Conservation (phyloP, 768 basidiomycete genomes). For the Lactifluus piperatus region DNA sequence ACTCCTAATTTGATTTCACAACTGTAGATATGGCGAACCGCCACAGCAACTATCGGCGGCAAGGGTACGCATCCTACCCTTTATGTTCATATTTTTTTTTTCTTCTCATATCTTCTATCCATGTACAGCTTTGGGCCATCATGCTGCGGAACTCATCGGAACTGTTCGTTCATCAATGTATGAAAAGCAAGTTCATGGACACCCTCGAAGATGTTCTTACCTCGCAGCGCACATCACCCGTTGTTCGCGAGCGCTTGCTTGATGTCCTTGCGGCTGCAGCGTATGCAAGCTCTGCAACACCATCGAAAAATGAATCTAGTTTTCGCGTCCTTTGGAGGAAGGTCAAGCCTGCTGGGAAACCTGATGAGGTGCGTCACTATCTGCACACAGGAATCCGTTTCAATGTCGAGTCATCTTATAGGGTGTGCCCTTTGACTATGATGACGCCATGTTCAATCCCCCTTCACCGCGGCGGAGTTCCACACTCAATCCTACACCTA, state of each 20-base stretch:
- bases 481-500: slow-evolving; percentile 22
- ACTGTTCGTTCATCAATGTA: slow-evolving; percentile 59
- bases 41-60: slow-evolving; percentile 20
- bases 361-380: slow-evolving; percentile 52
- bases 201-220: slow-evolving; percentile 66
- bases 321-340: slow-evolving; percentile 73
- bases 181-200: slow-evolving; percentile 70
- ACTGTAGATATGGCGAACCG: slow-evolving; percentile 17
- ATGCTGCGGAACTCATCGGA: slow-evolving; percentile 78
- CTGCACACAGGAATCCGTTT: background rate
- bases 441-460: slow-evolving; percentile 75
- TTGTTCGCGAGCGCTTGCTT: slow-evolving; percentile 70
- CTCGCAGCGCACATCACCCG: slow-evolving; percentile 59
- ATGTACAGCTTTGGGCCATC: slow-evolving; percentile 71
- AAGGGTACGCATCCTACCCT: slow-evolving; percentile 7
- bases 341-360: slow-evolving; percentile 71
- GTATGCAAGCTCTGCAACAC: slow-evolving; percentile 44
- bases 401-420: slow-evolving; percentile 22
- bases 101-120: background rate
- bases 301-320: slow-evolving; percentile 31
- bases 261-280: slow-evolving; percentile 80
- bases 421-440: slow-evolving; percentile 70
- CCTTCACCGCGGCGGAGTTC: slow-evolving; percentile 37
- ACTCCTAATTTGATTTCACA: background rate
- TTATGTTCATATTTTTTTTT: background rate